Evolutionary conservation across 2,329 filamentous ascomycete species (phyloP).

Genomic region (Albophoma yamanashiensis): DNA sequence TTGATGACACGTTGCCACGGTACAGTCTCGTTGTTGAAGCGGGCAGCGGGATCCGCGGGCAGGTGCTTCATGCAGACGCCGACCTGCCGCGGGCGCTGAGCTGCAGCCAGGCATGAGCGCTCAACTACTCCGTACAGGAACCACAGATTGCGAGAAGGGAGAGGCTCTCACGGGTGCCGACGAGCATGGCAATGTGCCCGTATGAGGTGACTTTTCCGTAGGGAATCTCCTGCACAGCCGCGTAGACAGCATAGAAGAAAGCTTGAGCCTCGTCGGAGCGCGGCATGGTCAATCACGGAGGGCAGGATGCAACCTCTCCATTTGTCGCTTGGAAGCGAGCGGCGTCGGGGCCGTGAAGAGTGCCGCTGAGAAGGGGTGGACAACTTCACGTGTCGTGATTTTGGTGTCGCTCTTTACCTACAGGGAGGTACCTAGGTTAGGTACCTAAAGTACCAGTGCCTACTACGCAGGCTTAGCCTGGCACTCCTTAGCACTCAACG

Average conservation of each 20-base stretch:
- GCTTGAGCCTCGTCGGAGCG: constrained; percentile 63
- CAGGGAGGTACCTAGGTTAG: no score
- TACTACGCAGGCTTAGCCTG: no score
- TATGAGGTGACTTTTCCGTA: constrained; percentile 78
- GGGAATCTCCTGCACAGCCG: constrained; percentile 77
- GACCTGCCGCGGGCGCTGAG: constrained; percentile 70
- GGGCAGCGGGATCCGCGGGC: constrained; percentile 37
- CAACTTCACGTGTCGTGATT: not conserved
- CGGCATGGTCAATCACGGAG: constrained; percentile 36
- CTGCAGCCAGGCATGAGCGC: constrained; percentile 24
- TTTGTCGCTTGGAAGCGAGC: not conserved
- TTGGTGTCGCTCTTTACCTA: no score
- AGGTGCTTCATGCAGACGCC: constrained; percentile 86
- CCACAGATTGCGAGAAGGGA: not conserved
- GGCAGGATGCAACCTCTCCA: no score
- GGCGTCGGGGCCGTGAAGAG: not conserved
- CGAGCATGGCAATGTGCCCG: constrained; percentile 63
- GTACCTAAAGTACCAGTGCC: no score
- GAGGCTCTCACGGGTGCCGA: constrained; percentile 56
- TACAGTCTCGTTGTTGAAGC: constrained; percentile 67
- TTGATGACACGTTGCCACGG: constrained; percentile 95
- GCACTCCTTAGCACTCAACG: no score
- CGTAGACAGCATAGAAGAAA: constrained; percentile 71
- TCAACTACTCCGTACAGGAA: not conserved
- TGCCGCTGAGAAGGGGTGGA: not conserved